A percentile compares a stretch with the other conserved stretches of the same genome.
phyloP scores from a whole-genome alignment of 352 stramenopile genomes.

The Thraustotheca clavata region DNA sequence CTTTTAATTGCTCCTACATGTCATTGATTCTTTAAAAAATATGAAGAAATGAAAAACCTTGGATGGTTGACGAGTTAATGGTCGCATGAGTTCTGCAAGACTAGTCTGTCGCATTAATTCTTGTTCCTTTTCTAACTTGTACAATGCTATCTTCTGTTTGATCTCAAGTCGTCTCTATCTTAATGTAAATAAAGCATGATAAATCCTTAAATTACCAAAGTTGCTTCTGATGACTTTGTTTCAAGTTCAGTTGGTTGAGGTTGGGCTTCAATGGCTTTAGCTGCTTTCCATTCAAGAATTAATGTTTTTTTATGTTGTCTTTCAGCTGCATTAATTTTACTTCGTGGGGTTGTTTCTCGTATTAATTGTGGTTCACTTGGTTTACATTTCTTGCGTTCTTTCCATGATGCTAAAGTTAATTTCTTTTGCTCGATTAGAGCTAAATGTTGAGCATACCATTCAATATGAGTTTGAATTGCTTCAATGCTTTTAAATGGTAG shows the following conservation, averaged over 20 bases:
- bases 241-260: conserved; percentile 23
- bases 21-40: neutral
- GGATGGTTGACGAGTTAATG: neutral
- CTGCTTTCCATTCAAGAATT: conserved; percentile 21
- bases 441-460: conserved; percentile 58
- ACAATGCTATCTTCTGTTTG: conserved; percentile 69
- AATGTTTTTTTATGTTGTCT: neutral
- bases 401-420: conserved; percentile 45
- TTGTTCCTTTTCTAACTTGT: conserved; percentile 72
- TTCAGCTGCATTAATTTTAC: neutral
- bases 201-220: neutral
- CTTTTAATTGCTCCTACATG: conserved; percentile 5
- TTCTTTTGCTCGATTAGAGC: conserved; percentile 54
- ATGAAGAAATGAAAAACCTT: neutral
- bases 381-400: conserved; percentile 39
- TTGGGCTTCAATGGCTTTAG: conserved; percentile 28
- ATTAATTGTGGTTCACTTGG: too few relatives aligned
- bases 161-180: conserved; percentile 52
- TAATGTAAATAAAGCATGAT: conserved; percentile 22
- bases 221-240: conserved; percentile 22
- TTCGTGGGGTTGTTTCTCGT: conserved; percentile 30
- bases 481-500: conserved; percentile 29
- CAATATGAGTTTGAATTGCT: conserved; percentile 48
- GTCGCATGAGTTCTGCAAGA: neutral
- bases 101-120: conserved; percentile 25